phyloP scores from a whole-genome alignment of 2,329 filamentous ascomycete species.

The Trichoderma semiorbis region DNA sequence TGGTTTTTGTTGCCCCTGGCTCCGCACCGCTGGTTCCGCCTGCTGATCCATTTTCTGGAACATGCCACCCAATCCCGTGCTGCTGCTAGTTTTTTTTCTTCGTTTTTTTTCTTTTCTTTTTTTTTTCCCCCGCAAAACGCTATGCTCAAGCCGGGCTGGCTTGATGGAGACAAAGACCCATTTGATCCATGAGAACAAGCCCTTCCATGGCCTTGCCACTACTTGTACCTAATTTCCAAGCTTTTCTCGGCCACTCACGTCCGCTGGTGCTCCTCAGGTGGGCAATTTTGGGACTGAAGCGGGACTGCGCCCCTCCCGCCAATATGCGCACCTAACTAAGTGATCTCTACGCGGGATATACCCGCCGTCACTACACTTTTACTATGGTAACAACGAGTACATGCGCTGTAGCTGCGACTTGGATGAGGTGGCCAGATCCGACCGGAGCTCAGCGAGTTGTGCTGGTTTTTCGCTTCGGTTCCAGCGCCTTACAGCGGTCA shows the following conservation, averaged over 20 bases:
- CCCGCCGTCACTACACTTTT: background rate
- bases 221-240: background rate
- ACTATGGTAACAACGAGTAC: accelerated
- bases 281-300: background rate
- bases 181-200: background rate
- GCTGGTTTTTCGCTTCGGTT: background rate
- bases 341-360: background rate
- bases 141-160: slow-evolving; percentile 1
- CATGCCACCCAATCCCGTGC: background rate
- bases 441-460: background rate
- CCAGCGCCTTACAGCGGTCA: slow-evolving; percentile 1
- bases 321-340: background rate
- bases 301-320: background rate
- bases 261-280: background rate
- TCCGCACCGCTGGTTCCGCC: background rate
- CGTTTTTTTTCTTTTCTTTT: background rate
- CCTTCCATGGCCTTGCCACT: background rate
- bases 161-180: background rate
- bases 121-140: slow-evolving; percentile 18
- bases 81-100: background rate
- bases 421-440: background rate
- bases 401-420: accelerated
- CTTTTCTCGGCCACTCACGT: background rate
- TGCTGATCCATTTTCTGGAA: background rate
- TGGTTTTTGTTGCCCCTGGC: background rate